Evolutionary conservation across 2,329 filamentous ascomycete species (phyloP).

Genomic region (Pochonia chlamydosporia): DNA sequence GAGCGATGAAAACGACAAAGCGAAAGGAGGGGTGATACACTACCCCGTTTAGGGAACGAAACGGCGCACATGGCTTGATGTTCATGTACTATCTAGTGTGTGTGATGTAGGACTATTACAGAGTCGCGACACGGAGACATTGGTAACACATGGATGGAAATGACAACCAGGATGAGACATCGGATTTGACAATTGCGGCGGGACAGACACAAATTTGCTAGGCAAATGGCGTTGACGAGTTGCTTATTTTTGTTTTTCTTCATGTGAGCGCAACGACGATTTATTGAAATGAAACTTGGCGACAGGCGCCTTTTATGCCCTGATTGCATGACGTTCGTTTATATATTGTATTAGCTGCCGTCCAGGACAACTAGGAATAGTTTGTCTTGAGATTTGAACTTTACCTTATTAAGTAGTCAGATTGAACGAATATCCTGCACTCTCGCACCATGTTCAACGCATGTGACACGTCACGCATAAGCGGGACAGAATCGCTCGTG

Average conservation of each 20-base stretch:
- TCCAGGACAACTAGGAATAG: background rate
- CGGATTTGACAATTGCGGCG: background rate
- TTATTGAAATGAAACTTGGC: background rate
- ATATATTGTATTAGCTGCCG: background rate
- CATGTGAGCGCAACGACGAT: background rate
- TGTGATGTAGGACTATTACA: conserved; percentile 3
- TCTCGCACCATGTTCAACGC: background rate
- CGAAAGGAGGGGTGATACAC: background rate
- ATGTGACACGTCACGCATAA: background rate
- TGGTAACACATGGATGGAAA: background rate
- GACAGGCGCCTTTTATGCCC: background rate
- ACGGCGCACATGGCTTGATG: conserved; percentile 4
- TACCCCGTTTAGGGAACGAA: background rate
- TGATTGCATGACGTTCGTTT: background rate
- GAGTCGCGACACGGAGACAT: background rate
- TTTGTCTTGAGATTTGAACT: background rate
- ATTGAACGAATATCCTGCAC: conserved; percentile 2
- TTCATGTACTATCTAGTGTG: conserved; percentile 8
- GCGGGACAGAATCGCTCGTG: background rate
- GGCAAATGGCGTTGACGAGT: background rate
- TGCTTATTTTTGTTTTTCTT: background rate
- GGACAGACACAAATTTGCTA: background rate
- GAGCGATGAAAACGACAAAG: background rate
- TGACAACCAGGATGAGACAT: background rate
- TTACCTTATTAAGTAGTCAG: conserved; percentile 1